Conservation (phyloP, 306 rosid species). For the Castanea sativa region DNA sequence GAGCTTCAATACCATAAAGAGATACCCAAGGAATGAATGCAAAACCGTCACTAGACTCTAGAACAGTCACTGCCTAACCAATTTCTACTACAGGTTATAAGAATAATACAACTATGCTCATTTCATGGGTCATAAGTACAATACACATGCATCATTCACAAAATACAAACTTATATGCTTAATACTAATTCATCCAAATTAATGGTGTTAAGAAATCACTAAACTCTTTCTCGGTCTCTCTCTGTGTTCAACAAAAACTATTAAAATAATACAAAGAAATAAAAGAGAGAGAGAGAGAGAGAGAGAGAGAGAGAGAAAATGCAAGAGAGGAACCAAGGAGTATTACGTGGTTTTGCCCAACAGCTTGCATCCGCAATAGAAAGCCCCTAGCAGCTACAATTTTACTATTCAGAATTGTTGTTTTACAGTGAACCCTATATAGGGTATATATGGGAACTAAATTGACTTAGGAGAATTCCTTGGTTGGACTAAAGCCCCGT, state of each 20-base stretch:
- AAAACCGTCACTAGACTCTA: not conserved
- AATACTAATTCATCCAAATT: not conserved
- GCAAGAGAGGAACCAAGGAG: too few relatives aligned
- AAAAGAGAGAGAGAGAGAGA: too few relatives aligned
- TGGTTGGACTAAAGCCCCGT: too few relatives aligned
- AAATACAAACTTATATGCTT: not conserved
- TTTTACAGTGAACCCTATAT: too few relatives aligned
- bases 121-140: not conserved
- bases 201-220: not conserved
- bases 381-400: too few relatives aligned
- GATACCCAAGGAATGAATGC: not conserved
- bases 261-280: too few relatives aligned
- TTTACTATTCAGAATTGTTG: too few relatives aligned
- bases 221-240: not conserved
- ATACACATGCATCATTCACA: not conserved
- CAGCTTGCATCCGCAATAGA: too few relatives aligned
- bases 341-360: too few relatives aligned
- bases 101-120: not conserved
- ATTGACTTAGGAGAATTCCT: too few relatives aligned
- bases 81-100: not conserved
- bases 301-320: too few relatives aligned
- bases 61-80: not conserved
- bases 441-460: too few relatives aligned
- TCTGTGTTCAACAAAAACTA: not conserved
- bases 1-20: not conserved